A percentile compares a stretch with the other conserved stretches of the same genome.
Evolutionary conservation across 805 yeast genomes (phyloP).

Genomic region (Candida wancherniae): DNA sequence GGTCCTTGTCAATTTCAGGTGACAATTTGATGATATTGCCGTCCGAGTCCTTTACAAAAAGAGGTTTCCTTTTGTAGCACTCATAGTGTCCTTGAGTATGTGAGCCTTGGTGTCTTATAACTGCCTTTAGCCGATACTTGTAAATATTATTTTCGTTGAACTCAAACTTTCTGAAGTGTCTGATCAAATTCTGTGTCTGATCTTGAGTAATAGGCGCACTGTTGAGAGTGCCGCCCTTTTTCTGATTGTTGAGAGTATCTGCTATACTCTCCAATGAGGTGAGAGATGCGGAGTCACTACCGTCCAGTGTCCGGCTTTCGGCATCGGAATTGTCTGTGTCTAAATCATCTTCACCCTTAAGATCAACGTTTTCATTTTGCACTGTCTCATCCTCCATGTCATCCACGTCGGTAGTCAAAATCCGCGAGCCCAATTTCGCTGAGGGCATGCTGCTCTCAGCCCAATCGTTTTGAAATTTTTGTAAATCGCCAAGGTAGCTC

Average conservation of each 20-base stretch:
- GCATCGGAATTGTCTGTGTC: conserved; percentile 18
- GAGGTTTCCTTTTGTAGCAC: conserved; percentile 75
- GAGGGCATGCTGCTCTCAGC: conserved; percentile 14
- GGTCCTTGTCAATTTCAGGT: conserved; percentile 33
- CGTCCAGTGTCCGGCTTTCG: conserved; percentile 7
- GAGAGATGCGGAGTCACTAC: conserved; percentile 8
- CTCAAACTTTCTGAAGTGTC: conserved; percentile 34
- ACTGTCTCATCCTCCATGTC: conserved; percentile 29
- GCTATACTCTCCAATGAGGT: conserved; percentile 8
- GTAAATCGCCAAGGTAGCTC: conserved; percentile 33
- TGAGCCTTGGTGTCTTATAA: conserved; percentile 83
- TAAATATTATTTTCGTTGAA: conserved; percentile 38
- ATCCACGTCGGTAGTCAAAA: conserved; percentile 23
- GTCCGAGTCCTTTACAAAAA: conserved; percentile 43
- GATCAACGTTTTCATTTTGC: conserved; percentile 37
- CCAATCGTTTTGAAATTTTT: conserved; percentile 27
- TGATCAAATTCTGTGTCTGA: conserved; percentile 31
- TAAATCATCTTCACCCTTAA: conserved; percentile 28
- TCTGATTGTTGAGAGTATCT: conserved; percentile 5
- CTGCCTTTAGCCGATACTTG: conserved; percentile 60
- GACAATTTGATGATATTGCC: conserved; percentile 38
- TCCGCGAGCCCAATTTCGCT: conserved; percentile 11
- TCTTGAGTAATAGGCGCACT: conserved; percentile 36
- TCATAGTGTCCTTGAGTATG: conserved; percentile 90
- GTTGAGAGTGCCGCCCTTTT: conserved; percentile 23